Evolutionary conservation across 2,329 filamentous ascomycete species (phyloP).

Genomic region (Ophiostoma tasmaniense): DNA sequence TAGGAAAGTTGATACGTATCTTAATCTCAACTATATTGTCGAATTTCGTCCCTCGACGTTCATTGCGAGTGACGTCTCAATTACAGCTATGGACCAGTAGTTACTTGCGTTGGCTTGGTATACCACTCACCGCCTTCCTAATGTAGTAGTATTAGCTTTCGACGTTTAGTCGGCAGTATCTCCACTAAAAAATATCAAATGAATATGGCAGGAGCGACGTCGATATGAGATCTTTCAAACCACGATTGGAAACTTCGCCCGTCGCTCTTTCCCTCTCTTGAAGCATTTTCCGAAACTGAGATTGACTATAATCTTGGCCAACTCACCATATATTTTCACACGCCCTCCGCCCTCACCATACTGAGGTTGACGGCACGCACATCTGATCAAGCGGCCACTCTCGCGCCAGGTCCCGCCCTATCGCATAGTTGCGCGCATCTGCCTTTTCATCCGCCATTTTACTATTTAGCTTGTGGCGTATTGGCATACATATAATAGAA

Average conservation of each 20-base stretch:
- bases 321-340: not conserved
- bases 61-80: no score
- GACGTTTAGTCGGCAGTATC: not conserved
- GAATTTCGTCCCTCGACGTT: no score
- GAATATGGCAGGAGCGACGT: not conserved
- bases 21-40: no score
- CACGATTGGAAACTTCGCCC: not conserved
- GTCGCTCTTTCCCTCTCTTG: not conserved
- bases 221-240: not conserved
- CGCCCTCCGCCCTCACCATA: not conserved
- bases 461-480: not conserved
- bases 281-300: not conserved
- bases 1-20: no score
- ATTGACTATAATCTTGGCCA: not conserved
- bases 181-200: slow-evolving; percentile 5
- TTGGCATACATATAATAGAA: not conserved
- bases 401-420: not conserved
- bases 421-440: not conserved
- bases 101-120: not conserved
- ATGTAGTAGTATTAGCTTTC: not conserved
- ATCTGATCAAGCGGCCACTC: not conserved
- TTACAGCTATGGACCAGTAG: no score
- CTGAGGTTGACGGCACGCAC: not conserved
- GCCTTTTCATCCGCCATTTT: not conserved
- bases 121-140: not conserved